A percentile compares a stretch with the other conserved stretches of the same genome.
Conservation (phyloP, 2,329 filamentous ascomycete species). For the Aspergillus felis region DNA sequence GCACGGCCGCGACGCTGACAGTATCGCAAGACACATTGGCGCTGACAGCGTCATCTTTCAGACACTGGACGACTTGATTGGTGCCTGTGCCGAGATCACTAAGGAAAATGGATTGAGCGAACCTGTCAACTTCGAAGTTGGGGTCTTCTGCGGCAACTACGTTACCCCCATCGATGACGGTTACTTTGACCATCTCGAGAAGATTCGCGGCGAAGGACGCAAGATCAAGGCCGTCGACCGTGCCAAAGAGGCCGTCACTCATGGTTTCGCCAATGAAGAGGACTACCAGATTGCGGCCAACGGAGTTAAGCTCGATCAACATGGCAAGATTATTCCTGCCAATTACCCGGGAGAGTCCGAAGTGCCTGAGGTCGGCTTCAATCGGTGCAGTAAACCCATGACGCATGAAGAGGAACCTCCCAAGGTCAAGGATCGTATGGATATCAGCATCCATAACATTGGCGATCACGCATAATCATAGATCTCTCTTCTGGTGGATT, state of each 20-base stretch:
- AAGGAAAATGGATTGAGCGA: constrained; percentile 49
- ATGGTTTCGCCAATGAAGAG: constrained; percentile 57
- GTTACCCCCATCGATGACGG: constrained; percentile 71
- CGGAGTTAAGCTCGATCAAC: constrained; percentile 54
- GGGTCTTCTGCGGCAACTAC: constrained; percentile 88
- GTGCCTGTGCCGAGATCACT: constrained; percentile 69
- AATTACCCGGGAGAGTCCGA: constrained; percentile 17
- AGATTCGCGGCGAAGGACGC: constrained; percentile 64
- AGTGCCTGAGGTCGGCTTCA: constrained; percentile 21
- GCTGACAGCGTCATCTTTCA: constrained; percentile 76
- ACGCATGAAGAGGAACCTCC: constrained; percentile 32
- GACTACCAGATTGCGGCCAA: constrained; percentile 62
- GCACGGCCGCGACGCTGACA: constrained; percentile 58
- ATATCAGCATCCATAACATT: constrained; percentile 60
- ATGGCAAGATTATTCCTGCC: constrained; percentile 56
- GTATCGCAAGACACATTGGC: constrained; percentile 65
- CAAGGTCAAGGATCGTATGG: constrained; percentile 50
- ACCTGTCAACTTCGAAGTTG: constrained; percentile 72
- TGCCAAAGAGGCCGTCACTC: constrained; percentile 61
- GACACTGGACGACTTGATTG: constrained; percentile 72
- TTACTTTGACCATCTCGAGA: constrained; percentile 79
- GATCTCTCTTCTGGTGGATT: constrained; percentile 7
- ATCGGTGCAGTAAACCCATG: constrained; percentile 18
- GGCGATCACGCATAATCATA: constrained; percentile 41
- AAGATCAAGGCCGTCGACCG: constrained; percentile 64